Conservation (phyloP, 345 rosid genomes). For the Zanthoxylum bungeanum region DNA sequence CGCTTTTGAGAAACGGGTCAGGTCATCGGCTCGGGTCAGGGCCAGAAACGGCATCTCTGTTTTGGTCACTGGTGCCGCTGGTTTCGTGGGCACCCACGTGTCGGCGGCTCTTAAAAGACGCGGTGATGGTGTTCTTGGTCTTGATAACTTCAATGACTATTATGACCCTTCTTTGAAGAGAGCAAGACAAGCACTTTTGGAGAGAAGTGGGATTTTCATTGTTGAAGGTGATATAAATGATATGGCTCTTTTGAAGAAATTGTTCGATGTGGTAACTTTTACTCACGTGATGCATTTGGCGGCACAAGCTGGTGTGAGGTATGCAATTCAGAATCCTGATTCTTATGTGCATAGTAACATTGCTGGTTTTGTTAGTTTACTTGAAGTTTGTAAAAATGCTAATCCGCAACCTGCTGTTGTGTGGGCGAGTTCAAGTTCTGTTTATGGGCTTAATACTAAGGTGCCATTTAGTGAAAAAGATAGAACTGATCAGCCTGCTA, state of each 20-base stretch:
- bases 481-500: slow-evolving; percentile 94
- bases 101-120: slow-evolving; percentile 76
- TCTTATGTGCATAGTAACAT: slow-evolving; percentile 86
- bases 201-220: slow-evolving; percentile 66
- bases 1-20: slow-evolving; percentile 68
- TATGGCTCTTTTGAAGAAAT: slow-evolving; percentile 55
- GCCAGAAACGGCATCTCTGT: slow-evolving; percentile 66
- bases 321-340: slow-evolving; percentile 83
- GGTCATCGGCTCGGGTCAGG: slow-evolving; percentile 64
- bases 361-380: slow-evolving; percentile 74
- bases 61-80: slow-evolving; percentile 89
- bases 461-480: slow-evolving; percentile 91
- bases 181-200: slow-evolving; percentile 83
- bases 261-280: slow-evolving; percentile 70
- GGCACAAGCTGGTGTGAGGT: slow-evolving; percentile 90
- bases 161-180: slow-evolving; percentile 82
- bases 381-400: slow-evolving; percentile 75
- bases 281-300: slow-evolving; percentile 95
- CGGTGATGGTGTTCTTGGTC: slow-evolving; percentile 84
- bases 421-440: slow-evolving; percentile 94
- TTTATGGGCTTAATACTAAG: slow-evolving; percentile 77
- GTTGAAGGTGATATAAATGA: slow-evolving; percentile 96
- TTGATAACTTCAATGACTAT: slow-evolving; percentile 88
- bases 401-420: slow-evolving; percentile 82
- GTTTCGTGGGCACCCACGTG: slow-evolving; percentile 93